These are phyloP conservation scores for Coemansia sp. DNA, from an alignment of 192 early-diverging fungal species.

Conservation along the genomic window DNA sequence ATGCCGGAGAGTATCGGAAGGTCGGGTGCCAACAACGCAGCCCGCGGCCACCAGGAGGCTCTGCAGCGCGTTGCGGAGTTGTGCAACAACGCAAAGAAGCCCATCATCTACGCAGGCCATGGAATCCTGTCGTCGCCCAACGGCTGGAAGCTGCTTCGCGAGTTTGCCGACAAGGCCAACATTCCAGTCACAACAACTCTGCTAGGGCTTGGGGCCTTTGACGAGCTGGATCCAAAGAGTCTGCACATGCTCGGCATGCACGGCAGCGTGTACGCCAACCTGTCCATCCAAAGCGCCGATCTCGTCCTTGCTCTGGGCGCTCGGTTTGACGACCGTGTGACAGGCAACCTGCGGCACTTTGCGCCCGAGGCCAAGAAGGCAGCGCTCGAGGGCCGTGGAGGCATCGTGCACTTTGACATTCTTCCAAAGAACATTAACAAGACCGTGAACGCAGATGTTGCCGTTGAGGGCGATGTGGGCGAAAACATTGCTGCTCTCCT, in stretches of 20 bases:
- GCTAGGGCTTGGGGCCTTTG: slow-evolving; percentile 88
- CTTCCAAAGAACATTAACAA: slow-evolving; percentile 99
- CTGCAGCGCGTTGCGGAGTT: slow-evolving; percentile 76
- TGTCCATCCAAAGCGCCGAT: slow-evolving; percentile 97
- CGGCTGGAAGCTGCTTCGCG: slow-evolving; percentile 77
- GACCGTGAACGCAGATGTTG: slow-evolving; percentile 85
- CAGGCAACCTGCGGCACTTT: slow-evolving; percentile 86
- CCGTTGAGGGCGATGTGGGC: slow-evolving; percentile 94
- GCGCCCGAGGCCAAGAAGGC: slow-evolving; percentile 92
- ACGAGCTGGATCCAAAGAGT: slow-evolving; percentile 84
- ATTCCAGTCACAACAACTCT: slow-evolving; percentile 98
- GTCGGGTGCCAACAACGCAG: slow-evolving; percentile 54
- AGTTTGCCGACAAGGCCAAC: slow-evolving; percentile 84
- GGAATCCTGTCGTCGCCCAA: slow-evolving; percentile 82
- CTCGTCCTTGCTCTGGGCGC: slow-evolving; percentile 93
- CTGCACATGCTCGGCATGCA: slow-evolving; percentile 99
- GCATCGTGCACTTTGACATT: slow-evolving; percentile 99
- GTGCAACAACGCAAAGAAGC: slow-evolving; percentile 85
- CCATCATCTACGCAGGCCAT: slow-evolving; percentile 94
- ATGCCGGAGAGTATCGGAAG: slow-evolving; percentile 57
- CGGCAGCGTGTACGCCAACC: slow-evolving; percentile 94
- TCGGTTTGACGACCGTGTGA: slow-evolving; percentile 98
- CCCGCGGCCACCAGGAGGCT: slow-evolving; percentile 55
- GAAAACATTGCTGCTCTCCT: slow-evolving; percentile 81
- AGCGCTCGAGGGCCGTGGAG: slow-evolving; percentile 82